Evolutionary conservation across 257 asterid species (phyloP), one percentile per base, ranked within the genome.

Genomic region (Knoxia roxburghii): DNA sequence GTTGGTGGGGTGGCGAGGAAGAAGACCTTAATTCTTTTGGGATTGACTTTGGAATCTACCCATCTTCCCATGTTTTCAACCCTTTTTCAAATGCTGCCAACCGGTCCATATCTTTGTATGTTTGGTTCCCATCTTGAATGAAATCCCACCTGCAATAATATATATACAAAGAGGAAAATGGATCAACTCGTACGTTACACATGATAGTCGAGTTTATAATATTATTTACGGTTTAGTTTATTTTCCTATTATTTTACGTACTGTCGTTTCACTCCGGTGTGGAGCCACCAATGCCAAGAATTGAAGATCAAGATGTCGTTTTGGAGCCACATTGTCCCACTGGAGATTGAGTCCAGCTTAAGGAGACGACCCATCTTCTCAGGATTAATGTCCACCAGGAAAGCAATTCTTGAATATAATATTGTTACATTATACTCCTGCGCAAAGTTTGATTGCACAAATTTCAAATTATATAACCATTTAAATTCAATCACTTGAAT

Each of bases 261-360:
- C 96, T 89, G 90, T 74, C 85, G 90, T 35, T 73, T 72, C 8
- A 73, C 78, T 48, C 86, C 88, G 0, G 37, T 70, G 23, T 87
- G 87, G 7, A 73, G 75, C 90, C 90, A 88, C 96, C 96, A 88
- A 7, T 82, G 93, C 93, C 93, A 88, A 0, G 90, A 77, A 72
- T 88, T 88, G 76, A 88, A 84, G 76, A 88, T 81, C 46, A 86
- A 65, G 60, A 86, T 71, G 41, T 88, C 89, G 1, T 75, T 77
- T 64, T 80, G 76, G 52, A 67, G 81, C 96, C 96, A 88, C 7
- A 33, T 69, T 2, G 68, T 75, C 4, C 87, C 84, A 62, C 74
- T 78, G 18, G 75, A 73, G 17, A 84, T 72, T 11, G 87, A 79
- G 63, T 84, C 80, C 0, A 87, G 81, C 57, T 83, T 84, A 51